phyloP scores from a whole-genome alignment of 257 asterid genomes.

The Leonotis leonurus region DNA sequence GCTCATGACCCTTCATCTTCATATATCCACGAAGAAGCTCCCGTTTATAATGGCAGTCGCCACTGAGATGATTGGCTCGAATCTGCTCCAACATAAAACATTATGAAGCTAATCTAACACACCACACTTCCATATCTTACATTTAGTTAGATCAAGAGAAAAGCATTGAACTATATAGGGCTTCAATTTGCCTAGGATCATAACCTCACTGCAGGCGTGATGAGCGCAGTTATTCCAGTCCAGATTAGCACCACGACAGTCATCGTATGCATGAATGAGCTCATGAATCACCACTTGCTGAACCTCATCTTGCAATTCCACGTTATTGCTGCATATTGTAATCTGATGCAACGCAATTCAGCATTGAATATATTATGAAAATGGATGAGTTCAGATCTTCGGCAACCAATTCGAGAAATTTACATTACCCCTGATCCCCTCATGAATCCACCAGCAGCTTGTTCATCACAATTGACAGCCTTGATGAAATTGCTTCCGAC shows the following conservation, averaged over 20 bases:
- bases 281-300: slow-evolving; percentile 86
- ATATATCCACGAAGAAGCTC: slow-evolving; percentile 68
- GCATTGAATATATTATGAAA: neutral
- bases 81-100: slow-evolving; percentile 32
- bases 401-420: neutral
- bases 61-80: slow-evolving; percentile 90
- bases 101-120: neutral
- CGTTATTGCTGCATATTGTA: slow-evolving; percentile 54
- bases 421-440: slow-evolving; percentile 19
- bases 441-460: slow-evolving; percentile 44
- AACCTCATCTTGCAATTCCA: slow-evolving; percentile 68
- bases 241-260: slow-evolving; percentile 79
- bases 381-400: neutral
- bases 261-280: slow-evolving; percentile 87
- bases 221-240: slow-evolving; percentile 81
- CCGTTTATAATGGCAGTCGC: slow-evolving; percentile 83
- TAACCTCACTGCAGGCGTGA: slow-evolving; percentile 90
- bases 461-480: slow-evolving; percentile 31
- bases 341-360: slow-evolving; percentile 26
- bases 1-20: slow-evolving; percentile 71
- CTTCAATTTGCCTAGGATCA: neutral
- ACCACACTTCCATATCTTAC: neutral
- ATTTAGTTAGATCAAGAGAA: neutral
- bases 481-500: slow-evolving; percentile 57
- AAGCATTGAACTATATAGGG: neutral